Conservation (phyloP, 345 rosid genomes). For the Corchorus capsularis region DNA sequence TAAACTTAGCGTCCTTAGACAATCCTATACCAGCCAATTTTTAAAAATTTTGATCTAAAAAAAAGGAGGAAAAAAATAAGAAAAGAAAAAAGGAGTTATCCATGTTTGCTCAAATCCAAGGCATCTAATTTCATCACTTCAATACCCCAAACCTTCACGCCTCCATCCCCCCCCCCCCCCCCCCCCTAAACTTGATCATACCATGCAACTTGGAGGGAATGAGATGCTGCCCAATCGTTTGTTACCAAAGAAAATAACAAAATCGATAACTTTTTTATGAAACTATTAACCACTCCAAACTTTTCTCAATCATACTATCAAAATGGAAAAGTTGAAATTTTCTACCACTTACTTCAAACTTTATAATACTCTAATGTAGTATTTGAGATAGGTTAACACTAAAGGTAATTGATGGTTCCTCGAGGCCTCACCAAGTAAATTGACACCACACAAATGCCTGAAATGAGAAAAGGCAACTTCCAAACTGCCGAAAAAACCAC, state of each 20-base stretch:
- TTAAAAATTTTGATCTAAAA: background rate
- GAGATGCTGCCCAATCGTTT: background rate
- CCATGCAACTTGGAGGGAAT: constrained; percentile 22
- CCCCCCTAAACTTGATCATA: constrained; percentile 20
- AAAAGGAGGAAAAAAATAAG: too few species aligned
- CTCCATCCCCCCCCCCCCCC: background rate
- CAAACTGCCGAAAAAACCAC: constrained; percentile 18
- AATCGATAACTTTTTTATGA: background rate
- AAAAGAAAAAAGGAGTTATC: background rate
- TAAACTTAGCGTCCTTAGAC: background rate
- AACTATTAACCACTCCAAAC: background rate
- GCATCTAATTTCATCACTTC: background rate
- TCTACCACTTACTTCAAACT: constrained; percentile 41
- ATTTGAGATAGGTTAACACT: constrained; percentile 44
- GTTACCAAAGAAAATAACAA: background rate
- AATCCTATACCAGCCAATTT: background rate
- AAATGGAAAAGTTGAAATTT: background rate
- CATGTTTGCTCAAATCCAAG: background rate
- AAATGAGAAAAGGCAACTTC: constrained; percentile 4
- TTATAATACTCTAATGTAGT: constrained; percentile 36
- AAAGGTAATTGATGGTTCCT: constrained; percentile 46
- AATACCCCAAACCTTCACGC: background rate
- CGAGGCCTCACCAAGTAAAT: constrained; percentile 50
- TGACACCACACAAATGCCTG: constrained; percentile 12
- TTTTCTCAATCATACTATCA: constrained; percentile 2